Evolutionary conservation across 2,329 filamentous ascomycete genomes (phyloP).

Genomic region (Teratosphaeria viscida): DNA sequence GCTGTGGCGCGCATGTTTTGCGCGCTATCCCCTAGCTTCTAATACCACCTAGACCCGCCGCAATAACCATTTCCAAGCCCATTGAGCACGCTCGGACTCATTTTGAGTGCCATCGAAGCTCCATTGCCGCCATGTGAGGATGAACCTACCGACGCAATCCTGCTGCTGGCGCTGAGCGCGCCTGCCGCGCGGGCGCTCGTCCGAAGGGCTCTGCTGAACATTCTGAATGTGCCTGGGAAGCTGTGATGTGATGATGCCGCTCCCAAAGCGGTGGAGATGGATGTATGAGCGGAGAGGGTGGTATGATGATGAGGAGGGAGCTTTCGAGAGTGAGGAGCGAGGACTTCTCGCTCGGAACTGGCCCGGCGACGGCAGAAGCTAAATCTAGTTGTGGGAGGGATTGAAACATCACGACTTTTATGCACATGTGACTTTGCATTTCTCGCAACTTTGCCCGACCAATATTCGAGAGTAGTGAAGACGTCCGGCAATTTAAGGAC

Average conservation of each 20-base stretch:
- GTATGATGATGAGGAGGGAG: constrained; percentile 1
- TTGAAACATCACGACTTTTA: background rate
- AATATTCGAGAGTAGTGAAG: background rate
- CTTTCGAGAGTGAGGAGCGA: background rate
- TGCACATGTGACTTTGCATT: background rate
- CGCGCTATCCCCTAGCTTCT: constrained; percentile 27
- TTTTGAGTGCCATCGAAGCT: constrained; percentile 31
- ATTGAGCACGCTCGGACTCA: constrained; percentile 13
- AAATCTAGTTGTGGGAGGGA: background rate
- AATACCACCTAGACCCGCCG: constrained; percentile 22
- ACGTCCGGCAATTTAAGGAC: background rate
- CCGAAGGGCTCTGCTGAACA: constrained; percentile 98
- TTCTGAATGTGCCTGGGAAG: constrained; percentile 45
- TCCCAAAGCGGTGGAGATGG: constrained; percentile 17
- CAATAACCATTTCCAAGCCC: constrained; percentile 36
- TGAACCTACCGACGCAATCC: constrained; percentile 84
- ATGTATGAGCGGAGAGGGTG: background rate
- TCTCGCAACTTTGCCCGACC: background rate
- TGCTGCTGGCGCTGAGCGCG: constrained; percentile 83
- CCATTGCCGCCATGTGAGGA: constrained; percentile 30
- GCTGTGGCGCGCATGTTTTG: constrained; percentile 17
- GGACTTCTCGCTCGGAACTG: background rate
- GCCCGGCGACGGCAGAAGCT: background rate
- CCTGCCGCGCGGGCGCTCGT: constrained; percentile 92
- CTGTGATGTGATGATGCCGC: constrained; percentile 24